Evolutionary conservation across 768 basidiomycete genomes (phyloP).

Genomic region (Amanita pallidorosea): DNA sequence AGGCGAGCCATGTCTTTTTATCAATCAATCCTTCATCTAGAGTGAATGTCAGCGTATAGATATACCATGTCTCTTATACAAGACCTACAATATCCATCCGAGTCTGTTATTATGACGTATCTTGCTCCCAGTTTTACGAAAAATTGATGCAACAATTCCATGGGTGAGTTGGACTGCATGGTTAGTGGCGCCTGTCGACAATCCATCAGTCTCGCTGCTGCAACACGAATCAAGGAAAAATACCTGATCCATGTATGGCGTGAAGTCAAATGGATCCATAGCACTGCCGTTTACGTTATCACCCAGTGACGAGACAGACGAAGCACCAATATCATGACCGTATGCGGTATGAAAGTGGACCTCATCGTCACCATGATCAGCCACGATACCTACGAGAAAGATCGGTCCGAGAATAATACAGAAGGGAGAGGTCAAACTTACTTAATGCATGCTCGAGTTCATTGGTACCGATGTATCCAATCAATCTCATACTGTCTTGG

Average conservation of each 20-base stretch:
- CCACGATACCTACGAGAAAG: constrained; percentile 52
- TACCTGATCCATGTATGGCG: constrained; percentile 86
- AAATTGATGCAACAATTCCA: constrained; percentile 88
- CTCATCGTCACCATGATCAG: constrained; percentile 55
- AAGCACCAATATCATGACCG: constrained; percentile 31
- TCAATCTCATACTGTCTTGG: constrained; percentile 45
- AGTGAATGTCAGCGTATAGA: neutral
- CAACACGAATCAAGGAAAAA: constrained; percentile 5
- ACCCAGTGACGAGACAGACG: constrained; percentile 53
- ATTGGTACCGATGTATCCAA: constrained; percentile 86
- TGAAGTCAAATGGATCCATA: constrained; percentile 66
- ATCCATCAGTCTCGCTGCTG: neutral
- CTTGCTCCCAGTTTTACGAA: constrained; percentile 91
- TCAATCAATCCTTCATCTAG: constrained; percentile 85
- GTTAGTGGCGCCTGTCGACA: constrained; percentile 69
- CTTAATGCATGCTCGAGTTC: constrained; percentile 92
- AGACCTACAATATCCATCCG: constrained; percentile 67
- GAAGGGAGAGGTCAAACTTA: constrained; percentile 22
- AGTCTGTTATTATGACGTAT: constrained; percentile 78
- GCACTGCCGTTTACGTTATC: constrained; percentile 24
- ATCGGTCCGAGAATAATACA: constrained; percentile 1
- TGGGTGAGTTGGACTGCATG: constrained; percentile 72
- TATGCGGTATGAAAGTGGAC: constrained; percentile 52
- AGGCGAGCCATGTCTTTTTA: constrained; percentile 91
- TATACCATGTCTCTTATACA: neutral